Conservation (phyloP, 2,329 filamentous ascomycete species). For the Aspergillus glaucus region DNA sequence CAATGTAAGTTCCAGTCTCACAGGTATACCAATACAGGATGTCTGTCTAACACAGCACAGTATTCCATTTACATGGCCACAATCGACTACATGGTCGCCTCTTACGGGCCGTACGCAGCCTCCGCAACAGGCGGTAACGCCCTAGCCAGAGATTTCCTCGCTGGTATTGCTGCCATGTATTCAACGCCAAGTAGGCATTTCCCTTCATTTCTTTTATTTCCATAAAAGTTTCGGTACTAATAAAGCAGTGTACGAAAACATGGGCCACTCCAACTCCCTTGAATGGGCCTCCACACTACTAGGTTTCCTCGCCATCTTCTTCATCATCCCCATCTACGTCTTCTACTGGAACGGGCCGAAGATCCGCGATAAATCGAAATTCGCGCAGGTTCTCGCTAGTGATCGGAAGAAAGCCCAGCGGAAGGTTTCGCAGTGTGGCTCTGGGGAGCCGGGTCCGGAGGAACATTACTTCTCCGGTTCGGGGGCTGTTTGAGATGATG, state of each 20-base stretch:
- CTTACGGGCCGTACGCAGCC: slow-evolving; percentile 58
- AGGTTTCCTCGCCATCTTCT: slow-evolving; percentile 52
- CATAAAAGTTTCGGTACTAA: not conserved
- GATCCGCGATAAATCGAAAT: slow-evolving; percentile 55
- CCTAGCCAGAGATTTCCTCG: slow-evolving; percentile 57
- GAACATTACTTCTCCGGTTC: slow-evolving; percentile 12
- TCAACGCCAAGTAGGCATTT: slow-evolving; percentile 43
- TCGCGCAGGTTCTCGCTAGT: slow-evolving; percentile 55
- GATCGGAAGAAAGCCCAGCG: slow-evolving; percentile 23
- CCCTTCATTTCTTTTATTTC: not conserved
- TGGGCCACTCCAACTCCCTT: slow-evolving; percentile 46
- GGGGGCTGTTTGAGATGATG: too few species aligned
- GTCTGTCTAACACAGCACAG: slow-evolving; percentile 10
- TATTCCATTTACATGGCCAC: slow-evolving; percentile 55
- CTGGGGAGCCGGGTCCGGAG: slow-evolving; percentile 19
- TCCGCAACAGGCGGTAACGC: slow-evolving; percentile 62
- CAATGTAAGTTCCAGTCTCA: slow-evolving; percentile 40
- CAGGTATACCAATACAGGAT: not conserved
- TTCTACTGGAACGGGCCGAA: slow-evolving; percentile 59
- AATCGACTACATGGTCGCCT: slow-evolving; percentile 62
- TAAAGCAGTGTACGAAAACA: slow-evolving; percentile 39
- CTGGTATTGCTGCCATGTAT: slow-evolving; percentile 55
- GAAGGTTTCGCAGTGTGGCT: slow-evolving; percentile 19
- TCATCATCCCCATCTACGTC: slow-evolving; percentile 58
- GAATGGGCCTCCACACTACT: slow-evolving; percentile 57